Base-by-base conservation (phyloP, 2,329 filamentous ascomycete species). In the Colletotrichum graminicola region DNA sequence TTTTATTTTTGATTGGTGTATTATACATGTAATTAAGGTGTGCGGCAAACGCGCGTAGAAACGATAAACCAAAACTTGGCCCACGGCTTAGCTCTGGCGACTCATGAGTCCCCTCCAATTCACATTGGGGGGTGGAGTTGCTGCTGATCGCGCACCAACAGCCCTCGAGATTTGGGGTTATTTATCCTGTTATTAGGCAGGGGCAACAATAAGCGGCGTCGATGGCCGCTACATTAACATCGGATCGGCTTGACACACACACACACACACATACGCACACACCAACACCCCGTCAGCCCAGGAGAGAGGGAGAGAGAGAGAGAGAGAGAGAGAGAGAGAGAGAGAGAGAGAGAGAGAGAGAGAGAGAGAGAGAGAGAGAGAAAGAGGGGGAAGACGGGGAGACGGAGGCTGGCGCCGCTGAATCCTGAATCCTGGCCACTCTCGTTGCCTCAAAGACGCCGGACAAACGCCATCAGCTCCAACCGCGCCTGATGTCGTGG, bases 1-100 rank as follows among this genome's bases (percentile, higher is more conserved):
- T 14, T 12, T 21, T 26, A 26, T 52, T 41, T 51, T 16, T 59
- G 8, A 4, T 43, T 21, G 6, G 41, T 4, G 41, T n/a, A n/a
- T n/a, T 45, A 21, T 18, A 21, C 21, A 2, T 10, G 7, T n/a
- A n/a, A n/a, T 45, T 45, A 16, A 8, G n/a, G 41, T 41, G 14
- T 66, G 57, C 52, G 67, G 65, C 65, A 71, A 67, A 65, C 67
- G 67, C 67, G 67, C 67, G 64, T 59, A 71, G 57, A 59, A 57
- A 71, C 56, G 45, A 41, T 26, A 67, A 62, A 67, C 36, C 39
- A 41, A 54, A 47, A 41, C 41, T 49, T 55, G 45, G 60, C 57
- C 65, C 21, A 62, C 21, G 16, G 57, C 57, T 49, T 23, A 49
- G 36, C 54, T 3, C 55, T 36, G 56, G 36, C 18, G 65, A 62